A percentile compares a stretch with the other conserved stretches of the same genome.
Conservation (phyloP, 306 rosid species). For the apple (Malus domestica) region ASM211411v1 NC_041801.1:31412001-31412500, state of each 20-base stretch:
- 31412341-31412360: background rate
- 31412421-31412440: background rate
- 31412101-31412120: background rate
- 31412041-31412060: too few relatives aligned
- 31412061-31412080: too few relatives aligned
- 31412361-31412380: background rate
- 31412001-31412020: too few relatives aligned
- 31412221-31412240: too few relatives aligned
- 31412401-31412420: background rate
- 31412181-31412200: background rate
- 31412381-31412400: background rate
- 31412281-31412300: background rate
- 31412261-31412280: too few relatives aligned
- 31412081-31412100: too few relatives aligned
- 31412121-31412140: conserved; percentile 6
- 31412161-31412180: background rate
- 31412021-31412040: too few relatives aligned
- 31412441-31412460: background rate
- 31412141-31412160: background rate
- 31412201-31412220: too few relatives aligned
- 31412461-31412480: background rate
- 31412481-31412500: background rate
- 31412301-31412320: background rate
- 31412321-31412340: background rate
- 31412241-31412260: too few relatives aligned